A percentile compares a stretch with the other conserved stretches of the same genome.
Evolutionary conservation across 768 basidiomycete species (phyloP).

Genomic region (Lentinula sp.): DNA sequence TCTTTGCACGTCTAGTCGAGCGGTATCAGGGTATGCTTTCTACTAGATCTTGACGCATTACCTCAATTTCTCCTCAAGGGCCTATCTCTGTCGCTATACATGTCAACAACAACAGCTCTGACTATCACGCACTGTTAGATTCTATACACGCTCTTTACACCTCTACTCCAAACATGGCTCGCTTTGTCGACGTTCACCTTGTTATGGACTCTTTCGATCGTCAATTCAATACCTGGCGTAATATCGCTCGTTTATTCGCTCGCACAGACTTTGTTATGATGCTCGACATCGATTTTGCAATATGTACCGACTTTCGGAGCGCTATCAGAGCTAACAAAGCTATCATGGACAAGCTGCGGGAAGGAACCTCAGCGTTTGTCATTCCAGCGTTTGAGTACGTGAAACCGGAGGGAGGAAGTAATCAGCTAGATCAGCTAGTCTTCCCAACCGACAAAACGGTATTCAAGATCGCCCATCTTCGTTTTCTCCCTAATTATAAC

Average conservation of each 20-base stretch:
- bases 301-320: slow-evolving; percentile 75
- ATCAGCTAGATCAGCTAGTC: slow-evolving; percentile 32
- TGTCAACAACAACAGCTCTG: slow-evolving; percentile 44
- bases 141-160: slow-evolving; percentile 63
- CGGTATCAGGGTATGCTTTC: slow-evolving; percentile 61
- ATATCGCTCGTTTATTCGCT: slow-evolving; percentile 78
- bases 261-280: slow-evolving; percentile 84
- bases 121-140: slow-evolving; percentile 42
- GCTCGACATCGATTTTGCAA: slow-evolving; percentile 85
- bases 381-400: slow-evolving; percentile 82
- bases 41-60: background rate
- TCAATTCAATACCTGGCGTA: slow-evolving; percentile 89
- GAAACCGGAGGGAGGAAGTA: slow-evolving; percentile 55
- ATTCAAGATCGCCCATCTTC: slow-evolving; percentile 9
- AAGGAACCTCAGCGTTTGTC: slow-evolving; percentile 67
- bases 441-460: slow-evolving; percentile 69
- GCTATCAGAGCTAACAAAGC: slow-evolving; percentile 40
- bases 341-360: slow-evolving; percentile 42
- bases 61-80: slow-evolving; percentile 31
- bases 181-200: slow-evolving; percentile 79
- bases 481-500: background rate
- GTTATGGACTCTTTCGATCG: slow-evolving; percentile 77
- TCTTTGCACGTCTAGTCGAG: slow-evolving; percentile 65
- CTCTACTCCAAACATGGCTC: slow-evolving; percentile 57
- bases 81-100: slow-evolving; percentile 85